phyloP scores from a whole-genome alignment of 2,329 filamentous ascomycete species.

The Hymenotorrendiella dingleyae region DNA sequence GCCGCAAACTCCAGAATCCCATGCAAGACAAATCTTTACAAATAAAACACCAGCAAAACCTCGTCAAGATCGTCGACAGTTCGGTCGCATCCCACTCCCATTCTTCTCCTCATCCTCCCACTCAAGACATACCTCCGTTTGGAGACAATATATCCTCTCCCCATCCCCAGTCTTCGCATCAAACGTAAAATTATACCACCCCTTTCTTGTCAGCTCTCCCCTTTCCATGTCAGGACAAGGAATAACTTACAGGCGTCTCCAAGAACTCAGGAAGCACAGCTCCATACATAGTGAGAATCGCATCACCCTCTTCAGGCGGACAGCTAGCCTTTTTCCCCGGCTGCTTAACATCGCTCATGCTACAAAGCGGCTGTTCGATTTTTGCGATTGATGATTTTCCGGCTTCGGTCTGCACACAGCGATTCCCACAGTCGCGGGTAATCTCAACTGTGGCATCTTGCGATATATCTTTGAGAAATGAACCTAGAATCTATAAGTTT shows the following conservation, averaged over 20 bases:
- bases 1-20: too few relatives aligned
- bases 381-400: too few relatives aligned
- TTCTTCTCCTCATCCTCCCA: conserved; percentile 5
- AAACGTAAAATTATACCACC: conserved; percentile 1
- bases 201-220: not conserved
- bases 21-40: too few relatives aligned
- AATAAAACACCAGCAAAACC: too few relatives aligned
- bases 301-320: conserved; percentile 3
- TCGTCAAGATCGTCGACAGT: too few relatives aligned
- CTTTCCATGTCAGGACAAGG: not conserved
- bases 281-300: not conserved
- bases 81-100: too few relatives aligned
- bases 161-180: conserved; percentile 4
- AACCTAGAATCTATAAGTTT: too few relatives aligned
- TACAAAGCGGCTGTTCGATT: too few relatives aligned
- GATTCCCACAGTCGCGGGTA: too few relatives aligned
- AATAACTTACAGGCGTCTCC: not conserved
- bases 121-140: conserved; percentile 1
- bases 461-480: too few relatives aligned
- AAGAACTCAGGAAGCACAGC: conserved; percentile 3
- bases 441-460: too few relatives aligned
- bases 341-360: conserved; percentile 2
- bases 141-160: conserved; percentile 6
- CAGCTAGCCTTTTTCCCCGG: conserved; percentile 2
- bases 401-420: too few relatives aligned